Percentiles rank a stretch among this genome's conserved stretches.
Evolutionary conservation across 257 asterid genomes (phyloP).

Genomic region (Dorcoceras hygrometricum): DNA sequence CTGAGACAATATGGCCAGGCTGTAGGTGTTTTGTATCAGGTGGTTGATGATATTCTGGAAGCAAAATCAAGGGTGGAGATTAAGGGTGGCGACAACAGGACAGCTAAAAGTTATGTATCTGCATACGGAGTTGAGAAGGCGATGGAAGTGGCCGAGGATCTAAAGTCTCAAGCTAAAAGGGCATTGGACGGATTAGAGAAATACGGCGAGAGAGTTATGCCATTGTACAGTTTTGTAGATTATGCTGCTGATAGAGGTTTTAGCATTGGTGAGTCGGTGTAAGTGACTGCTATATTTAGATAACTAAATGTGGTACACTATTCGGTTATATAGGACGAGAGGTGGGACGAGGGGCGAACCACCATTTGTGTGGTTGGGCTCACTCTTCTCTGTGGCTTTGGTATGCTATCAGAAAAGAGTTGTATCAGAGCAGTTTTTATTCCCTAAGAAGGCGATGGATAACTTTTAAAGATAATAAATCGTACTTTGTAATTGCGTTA

Average conservation of each 20-base stretch:
- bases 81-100: slow-evolving; percentile 21
- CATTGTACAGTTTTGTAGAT: slow-evolving; percentile 51
- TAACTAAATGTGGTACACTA: too few relatives aligned
- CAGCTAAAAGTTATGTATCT: slow-evolving; percentile 46
- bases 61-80: slow-evolving; percentile 28
- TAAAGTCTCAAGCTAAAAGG: slow-evolving; percentile 43
- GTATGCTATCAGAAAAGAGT: background rate
- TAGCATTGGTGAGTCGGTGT: slow-evolving; percentile 18
- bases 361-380: background rate
- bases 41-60: slow-evolving; percentile 39
- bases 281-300: background rate
- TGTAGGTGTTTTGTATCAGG: slow-evolving; percentile 35
- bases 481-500: background rate
- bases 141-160: slow-evolving; percentile 47
- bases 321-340: background rate
- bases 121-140: slow-evolving; percentile 57
- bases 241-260: slow-evolving; percentile 58
- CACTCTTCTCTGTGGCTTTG: background rate
- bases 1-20: slow-evolving; percentile 31
- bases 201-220: slow-evolving; percentile 47
- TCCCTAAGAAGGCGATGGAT: background rate
- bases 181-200: slow-evolving; percentile 48
- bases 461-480: too few relatives aligned
- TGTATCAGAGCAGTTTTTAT: background rate
- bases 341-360: background rate